Base-by-base conservation (phyloP, 2,329 filamentous ascomycete genomes). In the Verticillium longisporum region DNA sequence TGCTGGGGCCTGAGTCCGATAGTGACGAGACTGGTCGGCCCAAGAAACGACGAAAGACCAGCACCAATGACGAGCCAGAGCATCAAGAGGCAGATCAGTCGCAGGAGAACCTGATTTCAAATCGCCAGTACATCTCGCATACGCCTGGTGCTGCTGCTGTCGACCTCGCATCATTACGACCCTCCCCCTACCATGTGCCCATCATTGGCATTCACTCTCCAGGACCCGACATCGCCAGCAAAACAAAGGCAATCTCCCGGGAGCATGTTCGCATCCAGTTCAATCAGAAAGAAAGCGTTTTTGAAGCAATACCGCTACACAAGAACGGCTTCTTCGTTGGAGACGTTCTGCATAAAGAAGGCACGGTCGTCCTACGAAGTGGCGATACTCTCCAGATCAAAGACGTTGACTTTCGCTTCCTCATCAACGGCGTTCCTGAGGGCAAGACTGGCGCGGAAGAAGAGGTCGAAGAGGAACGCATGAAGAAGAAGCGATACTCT, bases 191-290 rank as follows among this genome's bases (percentile, higher is more conserved):
- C 63, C 81, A 86, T 61, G 83, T 86, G 60, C 86, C 88, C 3
- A 82, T 90, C 61, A 81, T 92, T 57, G 85, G 85, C 37, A 90
- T 93, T 55, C 90, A 92, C 71, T 90, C 89, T 3, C 86, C 85
- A 0, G 83, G 83, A 1, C 83, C 83, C 5, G 78, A 84, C 57
- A 84, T 85, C 63, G 83, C 85, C 2, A 78, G 73, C 62, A 85
- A 83, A 64, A 90, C 89, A 58, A 90, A 89, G 69, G 84, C 83
- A 58, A 92, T 93, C 60, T 93, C 90, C 3, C 80, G 89, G 63
- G 79, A 88, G 66, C 90, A 94, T 71, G 78, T 91, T 57, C 88
- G 86, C 68, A 91, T 94, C 66, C 78, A 83, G 56, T 93, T 88
- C 74, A 89, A 90, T 68, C 79, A 83, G 63, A 77, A 84, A 13